Evolutionary conservation across 2,329 filamentous ascomycete species (phyloP).

Genomic region (Sporothrix luriei): DNA sequence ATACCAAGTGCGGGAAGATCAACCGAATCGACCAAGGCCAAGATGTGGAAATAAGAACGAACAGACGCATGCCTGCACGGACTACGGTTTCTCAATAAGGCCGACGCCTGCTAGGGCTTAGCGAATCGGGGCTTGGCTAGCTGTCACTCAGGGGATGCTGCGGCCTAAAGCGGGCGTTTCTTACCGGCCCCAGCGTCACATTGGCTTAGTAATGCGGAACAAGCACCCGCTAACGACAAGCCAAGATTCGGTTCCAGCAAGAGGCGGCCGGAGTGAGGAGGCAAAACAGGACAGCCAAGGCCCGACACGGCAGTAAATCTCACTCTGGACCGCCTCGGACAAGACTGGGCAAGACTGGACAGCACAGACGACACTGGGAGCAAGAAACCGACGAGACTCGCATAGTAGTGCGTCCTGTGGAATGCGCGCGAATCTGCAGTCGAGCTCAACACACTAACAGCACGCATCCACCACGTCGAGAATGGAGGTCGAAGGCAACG

Average conservation of each 20-base stretch:
- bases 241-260: background rate
- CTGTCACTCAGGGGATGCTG: background rate
- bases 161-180: background rate
- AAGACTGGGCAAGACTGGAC: too few relatives aligned
- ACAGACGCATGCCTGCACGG: background rate
- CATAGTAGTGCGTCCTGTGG: background rate
- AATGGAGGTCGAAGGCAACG: background rate
- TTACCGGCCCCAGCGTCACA: too few relatives aligned
- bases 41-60: background rate
- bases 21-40: conserved; percentile 7
- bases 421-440: background rate
- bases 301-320: conserved; percentile 5
- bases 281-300: background rate
- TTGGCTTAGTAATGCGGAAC: conserved; percentile 5
- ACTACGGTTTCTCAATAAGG: background rate
- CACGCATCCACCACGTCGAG: background rate
- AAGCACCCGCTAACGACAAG: background rate
- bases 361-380: background rate
- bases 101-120: conserved; percentile 21
- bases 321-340: background rate
- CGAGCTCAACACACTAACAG: too few relatives aligned
- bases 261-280: background rate
- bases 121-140: background rate
- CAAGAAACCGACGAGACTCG: background rate
- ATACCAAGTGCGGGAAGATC: background rate